Percentiles rank a stretch among this genome's conserved stretches.
These are phyloP conservation scores for Debaryomyces fabryi DNA, from an alignment of 1,139 yeast genomes.

Conservation along the genomic window DNA sequence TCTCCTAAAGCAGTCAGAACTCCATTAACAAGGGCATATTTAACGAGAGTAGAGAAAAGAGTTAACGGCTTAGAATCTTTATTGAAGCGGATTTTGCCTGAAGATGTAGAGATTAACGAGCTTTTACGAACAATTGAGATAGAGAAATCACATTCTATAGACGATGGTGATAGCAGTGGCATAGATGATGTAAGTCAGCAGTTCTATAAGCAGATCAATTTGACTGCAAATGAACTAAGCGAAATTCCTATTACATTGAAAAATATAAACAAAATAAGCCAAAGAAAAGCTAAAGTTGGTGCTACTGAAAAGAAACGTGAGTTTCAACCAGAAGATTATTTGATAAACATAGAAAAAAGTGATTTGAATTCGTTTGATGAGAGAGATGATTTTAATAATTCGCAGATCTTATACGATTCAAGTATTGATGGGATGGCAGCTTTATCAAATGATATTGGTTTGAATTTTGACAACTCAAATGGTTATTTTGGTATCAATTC, in stretches of 20 bases:
- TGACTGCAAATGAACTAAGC: conserved; percentile 21
- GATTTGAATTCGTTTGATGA: conserved; percentile 25
- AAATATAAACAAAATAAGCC: conserved; percentile 21
- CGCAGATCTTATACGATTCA: conserved; percentile 21
- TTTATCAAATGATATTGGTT: conserved; percentile 25
- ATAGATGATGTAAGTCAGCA: conserved; percentile 12
- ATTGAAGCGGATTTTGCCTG: conserved; percentile 21
- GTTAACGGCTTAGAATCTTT: conserved; percentile 20
- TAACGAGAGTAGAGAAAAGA: conserved; percentile 28
- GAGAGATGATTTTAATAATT: conserved; percentile 18
- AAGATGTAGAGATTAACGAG: conserved; percentile 24
- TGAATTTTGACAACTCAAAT: conserved; percentile 44
- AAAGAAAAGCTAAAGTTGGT: conserved; percentile 14
- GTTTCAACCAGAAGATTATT: conserved; percentile 25
- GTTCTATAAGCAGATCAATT: conserved; percentile 19
- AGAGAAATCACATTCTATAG: conserved; percentile 6
- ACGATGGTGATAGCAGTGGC: conserved; percentile 1
- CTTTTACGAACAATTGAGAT: conserved; percentile 18
- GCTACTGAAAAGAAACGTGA: conserved; percentile 11
- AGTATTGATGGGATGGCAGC: conserved; percentile 59
- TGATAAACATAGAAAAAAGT: conserved; percentile 22
- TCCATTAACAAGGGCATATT: conserved; percentile 30
- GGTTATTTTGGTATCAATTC: conserved; percentile 71
- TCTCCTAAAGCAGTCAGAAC: conserved; percentile 30
- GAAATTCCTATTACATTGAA: conserved; percentile 21